Evolutionary conservation across 225 moss, liverwort and hornwort species (phyloP).

Genomic region (Straminergon stramineum): DNA sequence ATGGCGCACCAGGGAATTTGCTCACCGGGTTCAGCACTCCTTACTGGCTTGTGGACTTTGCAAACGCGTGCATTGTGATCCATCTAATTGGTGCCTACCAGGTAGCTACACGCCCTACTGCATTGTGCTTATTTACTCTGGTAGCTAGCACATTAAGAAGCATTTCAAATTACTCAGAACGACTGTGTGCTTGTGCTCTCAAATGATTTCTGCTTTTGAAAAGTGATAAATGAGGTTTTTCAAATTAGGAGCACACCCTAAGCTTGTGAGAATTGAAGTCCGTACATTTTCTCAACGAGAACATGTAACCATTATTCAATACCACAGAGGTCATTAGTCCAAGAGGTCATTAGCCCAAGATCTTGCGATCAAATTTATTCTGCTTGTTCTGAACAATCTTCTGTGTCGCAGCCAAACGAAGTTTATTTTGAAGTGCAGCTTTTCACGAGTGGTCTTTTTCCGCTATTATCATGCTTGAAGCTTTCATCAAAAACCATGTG

Average conservation of each 20-base stretch:
- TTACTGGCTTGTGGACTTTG: constrained; percentile 71
- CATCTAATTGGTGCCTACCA: constrained; percentile 84
- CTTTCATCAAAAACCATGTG: not conserved
- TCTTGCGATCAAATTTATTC: not conserved
- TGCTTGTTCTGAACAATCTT: not conserved
- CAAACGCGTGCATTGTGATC: constrained; percentile 63
- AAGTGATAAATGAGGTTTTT: not conserved
- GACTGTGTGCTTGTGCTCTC: not conserved
- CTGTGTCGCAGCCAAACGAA: not conserved
- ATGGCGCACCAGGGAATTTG: constrained; percentile 38
- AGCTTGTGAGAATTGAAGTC: not conserved
- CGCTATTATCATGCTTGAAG: not conserved
- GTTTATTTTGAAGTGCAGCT: not conserved
- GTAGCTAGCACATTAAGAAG: not conserved
- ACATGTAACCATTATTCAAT: not conserved
- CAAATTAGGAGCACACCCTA: not conserved
- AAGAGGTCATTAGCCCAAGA: not conserved
- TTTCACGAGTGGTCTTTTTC: not conserved
- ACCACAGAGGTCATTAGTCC: too few relatives aligned
- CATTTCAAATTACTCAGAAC: not conserved
- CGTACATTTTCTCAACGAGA: not conserved
- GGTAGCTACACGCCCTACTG: constrained; percentile 14
- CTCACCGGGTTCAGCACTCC: constrained; percentile 57
- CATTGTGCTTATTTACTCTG: not conserved
- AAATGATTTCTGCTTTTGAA: not conserved